Percentiles rank a stretch among this genome's conserved stretches.
Evolutionary conservation across 306 rosid species (phyloP).

Genomic region (Corylus avellana): DNA sequence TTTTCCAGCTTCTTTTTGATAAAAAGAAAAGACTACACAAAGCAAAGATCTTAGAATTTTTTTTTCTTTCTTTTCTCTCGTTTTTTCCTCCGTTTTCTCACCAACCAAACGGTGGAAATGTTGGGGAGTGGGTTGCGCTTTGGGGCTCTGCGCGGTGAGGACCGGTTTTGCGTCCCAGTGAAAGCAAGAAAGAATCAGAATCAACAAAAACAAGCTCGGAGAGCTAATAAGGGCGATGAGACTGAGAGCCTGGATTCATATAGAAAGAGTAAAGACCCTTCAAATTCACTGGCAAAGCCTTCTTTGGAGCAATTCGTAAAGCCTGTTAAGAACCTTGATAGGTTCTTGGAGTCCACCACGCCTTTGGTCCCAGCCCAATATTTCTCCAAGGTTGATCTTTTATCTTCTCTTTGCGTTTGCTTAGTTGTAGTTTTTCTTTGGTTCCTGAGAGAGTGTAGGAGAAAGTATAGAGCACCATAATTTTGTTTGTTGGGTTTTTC

Average conservation of each 20-base stretch:
- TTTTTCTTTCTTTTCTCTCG: neutral
- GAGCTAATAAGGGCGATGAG: constrained; percentile 43
- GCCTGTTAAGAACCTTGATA: constrained; percentile 56
- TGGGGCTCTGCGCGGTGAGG: constrained; percentile 58
- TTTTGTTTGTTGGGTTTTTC: constrained; percentile 15
- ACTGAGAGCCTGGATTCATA: constrained; percentile 43
- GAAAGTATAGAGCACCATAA: neutral
- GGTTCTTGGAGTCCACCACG: constrained; percentile 64
- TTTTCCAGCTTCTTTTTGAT: constrained; percentile 1
- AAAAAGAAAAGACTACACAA: constrained; percentile 3
- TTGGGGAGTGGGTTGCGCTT: constrained; percentile 57
- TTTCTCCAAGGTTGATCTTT: constrained; percentile 76
- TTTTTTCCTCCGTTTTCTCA: constrained; percentile 30
- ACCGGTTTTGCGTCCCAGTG: constrained; percentile 65
- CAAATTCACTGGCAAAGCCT: constrained; percentile 29
- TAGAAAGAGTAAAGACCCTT: constrained; percentile 32
- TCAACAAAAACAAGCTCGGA: constrained; percentile 58
- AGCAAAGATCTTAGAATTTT: neutral
- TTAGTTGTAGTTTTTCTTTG: neutral
- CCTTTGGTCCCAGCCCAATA: constrained; percentile 76
- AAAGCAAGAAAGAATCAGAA: constrained; percentile 60
- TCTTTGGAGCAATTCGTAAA: constrained; percentile 32
- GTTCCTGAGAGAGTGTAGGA: neutral
- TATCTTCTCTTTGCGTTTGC: constrained; percentile 6
- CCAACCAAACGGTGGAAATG: constrained; percentile 47